Conservation (phyloP, 2,329 filamentous ascomycete species). For the Helminthosporium solani region DNA sequence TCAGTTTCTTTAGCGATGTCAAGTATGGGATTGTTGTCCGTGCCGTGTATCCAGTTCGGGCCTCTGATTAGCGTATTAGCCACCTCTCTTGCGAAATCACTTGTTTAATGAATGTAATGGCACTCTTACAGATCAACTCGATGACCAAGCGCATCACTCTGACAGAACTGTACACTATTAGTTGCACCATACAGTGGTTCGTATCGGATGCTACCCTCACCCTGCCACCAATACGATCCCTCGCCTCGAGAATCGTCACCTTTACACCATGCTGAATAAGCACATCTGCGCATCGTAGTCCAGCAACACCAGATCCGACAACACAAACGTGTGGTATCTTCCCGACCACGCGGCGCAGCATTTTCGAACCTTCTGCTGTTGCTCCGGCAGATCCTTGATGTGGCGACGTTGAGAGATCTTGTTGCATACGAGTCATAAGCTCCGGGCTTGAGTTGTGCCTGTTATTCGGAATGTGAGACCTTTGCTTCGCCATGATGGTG, state of each 20-base stretch:
- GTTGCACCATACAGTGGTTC: slow-evolving; percentile 2
- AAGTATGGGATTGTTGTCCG: slow-evolving; percentile 67
- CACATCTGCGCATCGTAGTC: slow-evolving; percentile 69
- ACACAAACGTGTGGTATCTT: slow-evolving; percentile 60
- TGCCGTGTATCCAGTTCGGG: slow-evolving; percentile 81
- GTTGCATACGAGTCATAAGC: slow-evolving; percentile 34
- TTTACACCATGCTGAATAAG: slow-evolving; percentile 64
- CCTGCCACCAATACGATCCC: slow-evolving; percentile 66
- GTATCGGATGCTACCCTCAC: slow-evolving; percentile 41
- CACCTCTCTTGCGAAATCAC: background rate
- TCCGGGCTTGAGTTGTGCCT: slow-evolving; percentile 15
- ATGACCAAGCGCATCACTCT: slow-evolving; percentile 51
- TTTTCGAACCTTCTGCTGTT: slow-evolving; percentile 17
- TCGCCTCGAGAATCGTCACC: slow-evolving; percentile 69
- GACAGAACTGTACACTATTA: slow-evolving; percentile 47
- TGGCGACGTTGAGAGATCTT: slow-evolving; percentile 35
- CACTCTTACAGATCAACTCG: slow-evolving; percentile 57
- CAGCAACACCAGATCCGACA: slow-evolving; percentile 70
- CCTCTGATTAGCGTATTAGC: slow-evolving; percentile 48
- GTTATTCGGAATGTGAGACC: slow-evolving; percentile 28
- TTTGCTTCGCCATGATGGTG: slow-evolving; percentile 23
- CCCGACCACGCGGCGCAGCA: slow-evolving; percentile 34
- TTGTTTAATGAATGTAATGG: slow-evolving; percentile 1
- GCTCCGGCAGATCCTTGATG: slow-evolving; percentile 24
- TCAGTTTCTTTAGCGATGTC: slow-evolving; percentile 64